phyloP scores from a whole-genome alignment of 1,139 yeast genomes.

The Fermentozyma sake region DNA sequence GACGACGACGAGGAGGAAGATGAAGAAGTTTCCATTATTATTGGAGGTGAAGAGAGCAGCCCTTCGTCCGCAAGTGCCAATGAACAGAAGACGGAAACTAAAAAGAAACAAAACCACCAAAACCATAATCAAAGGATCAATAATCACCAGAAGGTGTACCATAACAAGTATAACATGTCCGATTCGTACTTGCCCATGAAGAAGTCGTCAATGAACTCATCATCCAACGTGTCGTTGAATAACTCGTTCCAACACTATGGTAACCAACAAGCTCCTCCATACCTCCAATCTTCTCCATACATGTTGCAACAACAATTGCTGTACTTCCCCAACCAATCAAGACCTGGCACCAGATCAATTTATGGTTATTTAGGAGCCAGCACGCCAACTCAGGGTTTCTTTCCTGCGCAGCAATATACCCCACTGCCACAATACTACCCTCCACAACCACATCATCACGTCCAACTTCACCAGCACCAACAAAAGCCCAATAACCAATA shows the following conservation, averaged over 20 bases:
- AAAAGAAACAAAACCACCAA: neutral
- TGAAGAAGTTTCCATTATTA: conserved; percentile 41
- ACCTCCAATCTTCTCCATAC: conserved; percentile 13
- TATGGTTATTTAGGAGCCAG: no score
- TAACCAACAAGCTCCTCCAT: conserved; percentile 7
- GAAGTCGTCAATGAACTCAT: conserved; percentile 19
- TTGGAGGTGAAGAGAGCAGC: conserved; percentile 30
- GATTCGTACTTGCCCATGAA: conserved; percentile 8
- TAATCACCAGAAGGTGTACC: conserved; percentile 7
- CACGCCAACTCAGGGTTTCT: conserved; percentile 8
- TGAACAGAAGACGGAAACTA: no score
- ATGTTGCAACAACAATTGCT: conserved; percentile 15
- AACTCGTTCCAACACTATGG: no score
- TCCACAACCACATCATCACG: conserved; percentile 5
- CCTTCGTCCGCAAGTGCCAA: no score
- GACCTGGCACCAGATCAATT: conserved; percentile 1
- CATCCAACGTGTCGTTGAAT: no score
- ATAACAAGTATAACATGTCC: conserved; percentile 7
- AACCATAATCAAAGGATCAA: conserved; percentile 2
- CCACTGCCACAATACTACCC: conserved; percentile 8
- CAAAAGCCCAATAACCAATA: conserved; percentile 9
- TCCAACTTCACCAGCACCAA: conserved; percentile 1
- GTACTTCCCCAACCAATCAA: conserved; percentile 2
- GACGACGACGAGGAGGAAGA: conserved; percentile 35
- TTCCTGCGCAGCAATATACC: conserved; percentile 7